Conservation (phyloP, 2,329 filamentous ascomycete genomes). For the Harringtonia aguacate region DNA sequence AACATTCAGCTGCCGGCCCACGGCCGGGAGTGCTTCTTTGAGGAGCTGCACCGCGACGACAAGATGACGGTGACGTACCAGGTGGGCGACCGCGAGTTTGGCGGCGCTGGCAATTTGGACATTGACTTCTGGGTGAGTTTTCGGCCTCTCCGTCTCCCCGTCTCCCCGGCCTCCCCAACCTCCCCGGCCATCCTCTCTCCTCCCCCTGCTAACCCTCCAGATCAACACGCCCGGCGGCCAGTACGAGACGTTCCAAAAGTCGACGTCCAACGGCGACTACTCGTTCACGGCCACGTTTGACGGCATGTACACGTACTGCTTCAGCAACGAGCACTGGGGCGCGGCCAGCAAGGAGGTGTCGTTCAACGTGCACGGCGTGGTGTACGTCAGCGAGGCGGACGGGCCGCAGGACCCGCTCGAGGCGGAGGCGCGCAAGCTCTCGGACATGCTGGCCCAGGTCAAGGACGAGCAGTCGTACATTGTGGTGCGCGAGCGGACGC, state of each 20-base stretch:
- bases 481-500: conserved; percentile 84
- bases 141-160: neutral
- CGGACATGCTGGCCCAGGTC: conserved; percentile 79
- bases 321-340: conserved; percentile 97
- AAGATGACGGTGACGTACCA: conserved; percentile 98
- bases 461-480: conserved; percentile 99
- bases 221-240: conserved; percentile 69
- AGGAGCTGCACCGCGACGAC: conserved; percentile 83
- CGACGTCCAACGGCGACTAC: conserved; percentile 83
- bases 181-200: too few species aligned
- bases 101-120: conserved; percentile 85
- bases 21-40: conserved; percentile 95
- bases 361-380: conserved; percentile 98
- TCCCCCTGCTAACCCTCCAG: conserved; percentile 32
- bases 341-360: conserved; percentile 95
- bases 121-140: conserved; percentile 90
- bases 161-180: neutral
- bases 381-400: conserved; percentile 88
- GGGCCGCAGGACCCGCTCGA: conserved; percentile 80
- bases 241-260: conserved; percentile 71
- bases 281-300: conserved; percentile 78
- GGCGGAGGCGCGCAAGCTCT: conserved; percentile 74
- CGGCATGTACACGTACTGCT: conserved; percentile 93
- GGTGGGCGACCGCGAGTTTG: conserved; percentile 93
- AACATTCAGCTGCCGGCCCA: conserved; percentile 93